Evolutionary conservation across 2,329 filamentous ascomycete genomes (phyloP).

Genomic region (Botrytis cinerea): DNA sequence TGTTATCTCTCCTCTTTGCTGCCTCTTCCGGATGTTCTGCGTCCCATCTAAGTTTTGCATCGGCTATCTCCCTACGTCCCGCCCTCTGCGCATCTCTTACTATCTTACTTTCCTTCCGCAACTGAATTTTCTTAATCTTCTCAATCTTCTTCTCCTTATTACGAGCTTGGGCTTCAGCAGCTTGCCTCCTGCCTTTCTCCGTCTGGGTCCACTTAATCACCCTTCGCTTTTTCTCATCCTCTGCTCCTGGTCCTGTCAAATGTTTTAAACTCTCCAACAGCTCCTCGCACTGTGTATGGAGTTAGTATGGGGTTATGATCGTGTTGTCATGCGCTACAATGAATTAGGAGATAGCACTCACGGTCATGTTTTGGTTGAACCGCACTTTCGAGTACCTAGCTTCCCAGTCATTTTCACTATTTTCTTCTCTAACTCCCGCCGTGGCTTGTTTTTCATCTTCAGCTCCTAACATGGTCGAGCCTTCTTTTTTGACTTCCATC

Average conservation of each 20-base stretch:
- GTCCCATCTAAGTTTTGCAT: neutral
- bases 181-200: neutral
- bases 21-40: neutral
- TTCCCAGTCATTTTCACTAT: no score
- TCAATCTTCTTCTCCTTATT: neutral
- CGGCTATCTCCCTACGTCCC: neutral
- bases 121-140: neutral
- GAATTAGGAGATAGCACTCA: neutral
- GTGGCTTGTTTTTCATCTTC: neutral
- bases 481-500: neutral
- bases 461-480: neutral
- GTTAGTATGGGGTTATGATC: neutral
- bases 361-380: neutral
- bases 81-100: neutral
- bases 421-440: neutral
- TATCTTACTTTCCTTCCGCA: neutral
- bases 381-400: neutral
- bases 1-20: neutral
- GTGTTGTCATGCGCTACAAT: neutral
- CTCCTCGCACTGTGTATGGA: neutral
- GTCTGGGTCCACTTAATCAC: neutral
- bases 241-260: neutral
- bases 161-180: neutral
- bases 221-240: constrained; percentile 5
- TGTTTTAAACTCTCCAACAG: neutral